Conservation (phyloP, 345 rosid species). For the Kandelia obovata region DNA sequence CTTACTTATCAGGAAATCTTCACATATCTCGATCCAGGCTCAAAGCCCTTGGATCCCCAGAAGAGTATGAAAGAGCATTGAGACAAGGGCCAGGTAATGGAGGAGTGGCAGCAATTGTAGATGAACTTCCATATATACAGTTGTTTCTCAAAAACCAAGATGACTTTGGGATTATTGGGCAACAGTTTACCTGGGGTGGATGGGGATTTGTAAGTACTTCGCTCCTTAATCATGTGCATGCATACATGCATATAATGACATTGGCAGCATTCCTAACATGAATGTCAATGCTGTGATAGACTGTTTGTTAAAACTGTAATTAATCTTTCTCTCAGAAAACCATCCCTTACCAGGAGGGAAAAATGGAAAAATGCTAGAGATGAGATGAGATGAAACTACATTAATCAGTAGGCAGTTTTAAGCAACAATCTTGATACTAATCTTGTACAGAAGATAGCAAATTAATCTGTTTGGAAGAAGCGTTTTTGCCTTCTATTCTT, state of each 20-base stretch:
- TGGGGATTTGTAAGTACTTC: conserved; percentile 92
- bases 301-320: conserved; percentile 3
- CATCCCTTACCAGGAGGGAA: background rate
- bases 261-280: background rate
- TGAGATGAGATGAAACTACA: background rate
- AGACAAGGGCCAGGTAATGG: conserved; percentile 58
- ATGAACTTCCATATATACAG: conserved; percentile 76
- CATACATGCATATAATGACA: background rate
- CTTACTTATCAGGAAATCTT: conserved; percentile 58
- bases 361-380: background rate
- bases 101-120: conserved; percentile 86
- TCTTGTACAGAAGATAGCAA: no score
- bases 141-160: conserved; percentile 50
- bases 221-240: conserved; percentile 11
- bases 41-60: conserved; percentile 51
- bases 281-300: background rate
- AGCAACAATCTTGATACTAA: background rate
- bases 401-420: background rate
- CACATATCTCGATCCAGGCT: conserved; percentile 57
- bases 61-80: conserved; percentile 65
- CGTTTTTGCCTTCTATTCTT: background rate
- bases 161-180: conserved; percentile 71
- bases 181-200: conserved; percentile 67
- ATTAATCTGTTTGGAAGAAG: no score
- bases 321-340: background rate